Evolutionary conservation across 176 grass and related monocot species (phyloP).

Genomic region (Ampelocalamus luodianensis): DNA sequence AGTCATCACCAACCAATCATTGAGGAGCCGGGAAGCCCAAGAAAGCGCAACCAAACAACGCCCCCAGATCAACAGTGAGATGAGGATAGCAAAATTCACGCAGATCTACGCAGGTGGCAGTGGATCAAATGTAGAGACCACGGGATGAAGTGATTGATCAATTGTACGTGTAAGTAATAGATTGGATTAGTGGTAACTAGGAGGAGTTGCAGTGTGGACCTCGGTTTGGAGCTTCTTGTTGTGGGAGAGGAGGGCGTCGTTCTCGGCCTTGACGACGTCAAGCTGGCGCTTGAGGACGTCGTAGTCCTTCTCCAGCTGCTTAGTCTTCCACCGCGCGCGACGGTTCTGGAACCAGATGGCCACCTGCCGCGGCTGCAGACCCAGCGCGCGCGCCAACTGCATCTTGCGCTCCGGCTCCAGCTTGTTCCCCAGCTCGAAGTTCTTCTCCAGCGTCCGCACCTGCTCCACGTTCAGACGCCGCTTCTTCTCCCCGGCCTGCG

Average conservation of each 20-base stretch:
- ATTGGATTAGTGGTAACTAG: background rate
- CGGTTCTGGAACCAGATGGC: constrained; percentile 98
- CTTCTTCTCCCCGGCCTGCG: constrained; percentile 90
- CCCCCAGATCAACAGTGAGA: constrained; percentile 15
- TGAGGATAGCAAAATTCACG: background rate
- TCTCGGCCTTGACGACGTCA: constrained; percentile 78
- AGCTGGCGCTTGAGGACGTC: constrained; percentile 78
- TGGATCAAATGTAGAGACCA: background rate
- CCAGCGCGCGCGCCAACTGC: constrained; percentile 74
- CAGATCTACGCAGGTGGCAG: constrained; percentile 40
- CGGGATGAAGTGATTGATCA: background rate
- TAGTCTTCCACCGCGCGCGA: constrained; percentile 89
- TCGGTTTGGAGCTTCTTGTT: constrained; percentile 93
- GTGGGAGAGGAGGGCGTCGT: constrained; percentile 75
- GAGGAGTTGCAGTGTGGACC: constrained; percentile 23
- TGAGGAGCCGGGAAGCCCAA: constrained; percentile 36
- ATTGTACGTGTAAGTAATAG: background rate
- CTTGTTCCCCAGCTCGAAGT: constrained; percentile 93
- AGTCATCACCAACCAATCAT: constrained; percentile 65
- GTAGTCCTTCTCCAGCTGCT: constrained; percentile 94
- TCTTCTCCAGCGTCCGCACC: constrained; percentile 94
- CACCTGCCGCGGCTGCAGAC: constrained; percentile 83
- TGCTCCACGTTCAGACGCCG: constrained; percentile 93
- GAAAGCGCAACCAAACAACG: background rate
- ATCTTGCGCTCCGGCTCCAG: constrained; percentile 89